These are phyloP conservation scores for Pyrenula aspistea DNA, from an alignment of 495 filamentous ascomycete genomes.

Conservation along the genomic window DNA sequence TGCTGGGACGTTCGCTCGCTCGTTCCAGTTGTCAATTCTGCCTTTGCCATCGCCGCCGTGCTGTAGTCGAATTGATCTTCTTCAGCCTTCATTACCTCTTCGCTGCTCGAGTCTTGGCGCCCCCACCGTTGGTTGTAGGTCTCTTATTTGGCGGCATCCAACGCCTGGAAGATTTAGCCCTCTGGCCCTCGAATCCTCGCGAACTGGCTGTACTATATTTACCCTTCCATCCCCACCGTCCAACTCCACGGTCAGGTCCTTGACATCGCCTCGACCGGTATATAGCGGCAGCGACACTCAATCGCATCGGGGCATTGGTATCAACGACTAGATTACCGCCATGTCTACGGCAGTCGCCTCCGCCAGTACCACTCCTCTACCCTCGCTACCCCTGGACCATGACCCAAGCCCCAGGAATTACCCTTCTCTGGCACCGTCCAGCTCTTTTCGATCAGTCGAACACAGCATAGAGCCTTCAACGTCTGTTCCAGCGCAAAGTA, in stretches of 20 bases:
- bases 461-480: conserved; percentile 5
- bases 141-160: neutral
- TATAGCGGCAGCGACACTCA: neutral
- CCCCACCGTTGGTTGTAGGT: neutral
- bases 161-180: neutral
- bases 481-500: conserved; percentile 24
- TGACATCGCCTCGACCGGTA: neutral
- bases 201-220: neutral
- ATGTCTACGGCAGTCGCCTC: conserved; percentile 45
- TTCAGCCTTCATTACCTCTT: neutral
- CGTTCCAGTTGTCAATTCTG: neutral
- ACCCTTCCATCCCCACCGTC: neutral
- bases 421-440: conserved; percentile 28
- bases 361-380: conserved; percentile 29
- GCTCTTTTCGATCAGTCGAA: conserved; percentile 4
- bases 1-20: neutral
- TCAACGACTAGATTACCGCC: too few species aligned
- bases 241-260: neutral
- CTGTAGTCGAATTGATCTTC: neutral
- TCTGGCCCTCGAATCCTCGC: neutral
- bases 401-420: conserved; percentile 36
- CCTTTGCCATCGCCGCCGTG: too few species aligned
- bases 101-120: neutral
- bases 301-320: neutral
- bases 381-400: conserved; percentile 33